These are phyloP conservation scores for Leptographium procerum DNA, from an alignment of 2,329 filamentous ascomycete genomes.

Conservation along the genomic window DNA sequence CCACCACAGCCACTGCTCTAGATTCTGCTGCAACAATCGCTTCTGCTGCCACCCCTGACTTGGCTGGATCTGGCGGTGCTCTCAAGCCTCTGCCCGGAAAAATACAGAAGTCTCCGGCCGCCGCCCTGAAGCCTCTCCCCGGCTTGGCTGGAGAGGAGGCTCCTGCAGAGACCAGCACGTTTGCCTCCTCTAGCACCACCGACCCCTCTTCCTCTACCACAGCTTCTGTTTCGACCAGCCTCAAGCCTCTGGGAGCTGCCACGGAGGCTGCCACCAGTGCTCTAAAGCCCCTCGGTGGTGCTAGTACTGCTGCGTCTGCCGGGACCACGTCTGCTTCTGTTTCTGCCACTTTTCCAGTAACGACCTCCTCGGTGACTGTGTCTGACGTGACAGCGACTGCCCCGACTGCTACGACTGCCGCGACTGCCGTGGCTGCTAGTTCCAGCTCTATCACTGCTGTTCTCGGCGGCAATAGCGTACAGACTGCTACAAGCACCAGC, in stretches of 20 bases:
- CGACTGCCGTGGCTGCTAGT: too few relatives aligned
- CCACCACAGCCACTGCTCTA: neutral
- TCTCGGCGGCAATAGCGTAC: neutral
- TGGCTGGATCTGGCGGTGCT: neutral
- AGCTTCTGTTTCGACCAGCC: neutral
- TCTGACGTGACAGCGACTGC: neutral
- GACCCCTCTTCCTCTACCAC: neutral
- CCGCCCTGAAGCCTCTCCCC: conserved; percentile 9
- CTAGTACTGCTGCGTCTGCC: neutral
- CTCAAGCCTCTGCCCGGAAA: conserved; percentile 10
- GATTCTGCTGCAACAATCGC: conserved; percentile 7
- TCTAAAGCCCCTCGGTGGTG: too few relatives aligned
- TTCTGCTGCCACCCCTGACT: neutral
- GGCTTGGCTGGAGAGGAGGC: conserved; percentile 4
- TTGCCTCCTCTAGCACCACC: neutral
- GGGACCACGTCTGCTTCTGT: neutral
- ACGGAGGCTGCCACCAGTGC: neutral
- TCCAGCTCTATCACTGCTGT: neutral
- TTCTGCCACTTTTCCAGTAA: neutral
- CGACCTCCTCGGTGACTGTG: neutral
- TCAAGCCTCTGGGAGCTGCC: neutral
- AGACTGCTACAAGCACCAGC: neutral
- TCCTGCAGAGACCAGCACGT: neutral
- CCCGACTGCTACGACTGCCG: too few relatives aligned
- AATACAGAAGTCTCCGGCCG: neutral